Conservation (phyloP, 345 rosid species). For the Angophora floribunda region DNA sequence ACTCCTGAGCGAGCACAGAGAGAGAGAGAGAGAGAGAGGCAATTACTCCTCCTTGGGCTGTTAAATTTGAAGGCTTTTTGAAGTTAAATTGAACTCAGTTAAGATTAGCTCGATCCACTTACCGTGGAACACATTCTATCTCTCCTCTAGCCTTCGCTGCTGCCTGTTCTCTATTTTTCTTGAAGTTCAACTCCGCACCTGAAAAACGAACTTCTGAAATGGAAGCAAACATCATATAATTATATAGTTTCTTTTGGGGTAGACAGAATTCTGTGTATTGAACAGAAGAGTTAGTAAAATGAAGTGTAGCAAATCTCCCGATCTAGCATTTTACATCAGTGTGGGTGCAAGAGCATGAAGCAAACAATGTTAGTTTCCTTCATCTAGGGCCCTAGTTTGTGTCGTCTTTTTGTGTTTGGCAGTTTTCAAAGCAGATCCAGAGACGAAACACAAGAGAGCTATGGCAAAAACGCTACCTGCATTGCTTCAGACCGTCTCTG, state of each 20-base stretch:
- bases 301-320: background rate
- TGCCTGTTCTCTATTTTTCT: background rate
- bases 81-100: background rate
- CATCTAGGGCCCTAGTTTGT: background rate
- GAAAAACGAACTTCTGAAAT: background rate
- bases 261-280: background rate
- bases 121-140: constrained; percentile 7
- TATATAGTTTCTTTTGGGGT: background rate
- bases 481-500: background rate
- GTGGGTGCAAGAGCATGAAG: background rate
- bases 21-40: background rate
- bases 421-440: background rate
- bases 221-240: background rate
- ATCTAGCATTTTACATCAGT: background rate
- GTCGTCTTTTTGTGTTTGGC: background rate
- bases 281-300: background rate
- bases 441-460: background rate
- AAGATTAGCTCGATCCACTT: background rate
- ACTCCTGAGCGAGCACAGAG: background rate
- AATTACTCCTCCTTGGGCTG: background rate
- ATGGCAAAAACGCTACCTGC: background rate
- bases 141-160: background rate
- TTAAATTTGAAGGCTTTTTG: background rate
- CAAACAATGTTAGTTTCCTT: background rate
- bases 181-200: background rate